Evolutionary conservation across 164 flowering plant genomes (phyloP).

Genomic region (Echeveria elegans): DNA sequence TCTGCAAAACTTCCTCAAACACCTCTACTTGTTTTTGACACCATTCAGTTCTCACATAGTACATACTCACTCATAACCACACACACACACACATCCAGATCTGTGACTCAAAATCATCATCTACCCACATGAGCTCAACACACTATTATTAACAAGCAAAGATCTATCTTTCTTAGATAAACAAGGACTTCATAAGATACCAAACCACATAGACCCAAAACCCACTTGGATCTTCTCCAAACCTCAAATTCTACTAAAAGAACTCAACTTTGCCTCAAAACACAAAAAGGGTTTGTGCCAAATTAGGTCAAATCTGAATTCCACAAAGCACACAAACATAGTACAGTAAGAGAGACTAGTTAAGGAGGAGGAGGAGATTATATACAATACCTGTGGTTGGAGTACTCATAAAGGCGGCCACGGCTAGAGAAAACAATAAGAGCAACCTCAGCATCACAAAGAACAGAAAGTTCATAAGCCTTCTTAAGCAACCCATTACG

Average conservation of each 20-base stretch:
- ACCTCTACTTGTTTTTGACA: constrained; percentile 15
- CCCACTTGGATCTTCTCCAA: constrained; percentile 2
- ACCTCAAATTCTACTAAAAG: neutral
- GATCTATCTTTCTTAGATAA: no score
- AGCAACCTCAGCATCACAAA: constrained; percentile 75
- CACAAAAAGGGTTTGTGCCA: neutral
- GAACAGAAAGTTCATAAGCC: constrained; percentile 71
- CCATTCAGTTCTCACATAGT: constrained; percentile 3
- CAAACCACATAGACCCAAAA: neutral
- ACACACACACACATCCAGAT: constrained; percentile 5
- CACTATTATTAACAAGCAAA: neutral
- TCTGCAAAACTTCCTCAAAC: constrained; percentile 19
- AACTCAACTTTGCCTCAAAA: neutral
- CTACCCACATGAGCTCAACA: constrained; percentile 5
- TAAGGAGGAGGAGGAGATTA: neutral
- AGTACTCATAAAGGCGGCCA: constrained; percentile 74
- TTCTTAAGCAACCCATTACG: constrained; percentile 71
- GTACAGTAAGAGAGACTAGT: neutral
- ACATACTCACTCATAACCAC: constrained; percentile 2
- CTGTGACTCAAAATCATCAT: neutral
- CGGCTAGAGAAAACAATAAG: constrained; percentile 77
- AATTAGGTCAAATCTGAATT: neutral
- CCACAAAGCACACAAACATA: neutral
- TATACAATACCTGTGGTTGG: constrained; percentile 54
- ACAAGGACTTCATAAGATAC: neutral